Base-by-base conservation (phyloP, 2,329 filamentous ascomycete genomes). In the Diplocarpon rosae region DNA sequence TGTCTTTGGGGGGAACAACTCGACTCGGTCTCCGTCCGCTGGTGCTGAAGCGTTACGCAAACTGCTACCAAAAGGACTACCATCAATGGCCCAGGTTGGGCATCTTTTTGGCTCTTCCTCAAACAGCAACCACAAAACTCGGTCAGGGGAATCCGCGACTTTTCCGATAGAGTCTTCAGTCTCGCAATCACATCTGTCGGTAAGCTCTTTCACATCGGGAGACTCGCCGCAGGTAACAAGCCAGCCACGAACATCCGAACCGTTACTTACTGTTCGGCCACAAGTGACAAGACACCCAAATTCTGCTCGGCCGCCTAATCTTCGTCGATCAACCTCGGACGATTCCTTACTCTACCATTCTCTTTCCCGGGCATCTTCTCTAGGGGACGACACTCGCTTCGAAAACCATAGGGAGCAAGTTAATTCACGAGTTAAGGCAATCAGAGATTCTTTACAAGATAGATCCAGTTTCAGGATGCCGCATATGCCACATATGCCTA, bases 381-480 rank as follows among this genome's bases (percentile, higher is more conserved):
- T 93, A 0, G 89, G 89, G 1, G 86, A 95, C 59, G 85, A 90
- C 56, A 77, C 78, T 32, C 75, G 81, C 36, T 96, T 92, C 62
- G 76, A 83, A 39, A 72, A 92, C 62, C 78, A 94, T 11, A 77
- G 80, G 35, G 83, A 86, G 49, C 85, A 92, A 68, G 83, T 90
- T 53, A 96, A 95, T 57, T 87, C 84, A 54, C 76, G 90, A 34
- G 72, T 92, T 59, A 94, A 94, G 66, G 90, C 90, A 4, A 85
- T 96, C 61, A 84, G 80, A 59, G 89, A 95, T 61, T 93, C 83
- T 59, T 77, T 85, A 50, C 80, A 87, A 59, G 88, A 95, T 56
- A 67, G 73, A 33, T 85, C 88, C 2, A 85, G 80, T 43, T 83
- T 89, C 64, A 85, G 80, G 58, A 71, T 87, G 59, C 76, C 76